phyloP scores from a whole-genome alignment of 805 yeast species.

The Komagataella populi region DNA sequence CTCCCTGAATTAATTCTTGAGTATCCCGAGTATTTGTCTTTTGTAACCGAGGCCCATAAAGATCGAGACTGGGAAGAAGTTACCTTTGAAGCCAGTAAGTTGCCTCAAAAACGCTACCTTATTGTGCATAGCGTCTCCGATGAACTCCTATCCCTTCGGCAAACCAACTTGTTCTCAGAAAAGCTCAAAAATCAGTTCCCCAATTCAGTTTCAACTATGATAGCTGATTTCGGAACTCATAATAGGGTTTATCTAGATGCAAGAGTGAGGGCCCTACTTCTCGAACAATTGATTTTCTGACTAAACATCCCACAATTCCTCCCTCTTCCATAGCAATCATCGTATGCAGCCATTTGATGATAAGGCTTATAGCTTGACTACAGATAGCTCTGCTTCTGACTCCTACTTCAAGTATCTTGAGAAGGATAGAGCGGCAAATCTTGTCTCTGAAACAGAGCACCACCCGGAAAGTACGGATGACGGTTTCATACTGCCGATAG shows the following conservation, averaged over 20 bases:
- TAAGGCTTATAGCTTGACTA: neutral
- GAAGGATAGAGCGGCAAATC: neutral
- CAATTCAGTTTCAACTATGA: neutral
- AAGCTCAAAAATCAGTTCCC: slow-evolving; percentile 15
- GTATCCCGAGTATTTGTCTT: slow-evolving; percentile 43
- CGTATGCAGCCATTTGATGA: neutral
- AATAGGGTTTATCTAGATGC: slow-evolving; percentile 43
- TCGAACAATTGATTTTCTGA: neutral
- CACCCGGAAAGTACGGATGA: neutral
- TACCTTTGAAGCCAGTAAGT: neutral
- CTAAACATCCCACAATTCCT: neutral
- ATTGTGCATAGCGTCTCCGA: slow-evolving; percentile 53
- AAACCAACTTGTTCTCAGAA: slow-evolving; percentile 25
- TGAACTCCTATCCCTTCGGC: slow-evolving; percentile 45
- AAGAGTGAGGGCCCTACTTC: slow-evolving; percentile 17
- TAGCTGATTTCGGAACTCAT: slow-evolving; percentile 37
- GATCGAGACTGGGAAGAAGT: slow-evolving; percentile 2
- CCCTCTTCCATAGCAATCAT: neutral
- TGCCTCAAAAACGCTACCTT: slow-evolving; percentile 5
- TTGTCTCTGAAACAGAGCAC: neutral
- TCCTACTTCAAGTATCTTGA: neutral
- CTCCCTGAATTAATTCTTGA: slow-evolving; percentile 35
- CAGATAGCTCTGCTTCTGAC: neutral
- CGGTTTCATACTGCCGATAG: neutral
- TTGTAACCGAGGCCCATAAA: slow-evolving; percentile 46